phyloP scores from a whole-genome alignment of 805 yeast genomes.

The Hagleromyces aurorensis region DNA sequence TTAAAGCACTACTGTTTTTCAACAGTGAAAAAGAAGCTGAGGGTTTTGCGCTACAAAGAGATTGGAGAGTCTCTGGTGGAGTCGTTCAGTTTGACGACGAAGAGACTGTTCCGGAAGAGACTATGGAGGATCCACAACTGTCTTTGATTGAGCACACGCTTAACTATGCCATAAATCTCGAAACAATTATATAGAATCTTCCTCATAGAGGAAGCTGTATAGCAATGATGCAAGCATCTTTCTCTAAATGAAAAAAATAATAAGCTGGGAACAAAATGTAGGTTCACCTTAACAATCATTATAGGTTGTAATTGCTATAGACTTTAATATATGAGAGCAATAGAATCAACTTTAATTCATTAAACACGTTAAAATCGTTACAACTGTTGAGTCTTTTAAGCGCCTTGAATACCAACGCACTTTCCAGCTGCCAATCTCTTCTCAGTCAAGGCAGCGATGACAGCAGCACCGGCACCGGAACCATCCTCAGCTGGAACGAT shows the following conservation, averaged over 20 bases:
- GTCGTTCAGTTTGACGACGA: slow-evolving; percentile 40
- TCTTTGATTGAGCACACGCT: slow-evolving; percentile 69
- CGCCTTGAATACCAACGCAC: slow-evolving; percentile 48
- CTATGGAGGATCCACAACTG: slow-evolving; percentile 19
- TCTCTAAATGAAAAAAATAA: slow-evolving; percentile 1
- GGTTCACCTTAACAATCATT: not conserved
- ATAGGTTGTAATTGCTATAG: slow-evolving; percentile 1
- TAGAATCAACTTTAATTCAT: not conserved
- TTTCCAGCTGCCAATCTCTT: slow-evolving; percentile 64
- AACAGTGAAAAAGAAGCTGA: slow-evolving; percentile 47
- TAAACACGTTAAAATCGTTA: not conserved
- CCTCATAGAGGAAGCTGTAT: too few relatives aligned
- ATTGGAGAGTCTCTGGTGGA: slow-evolving; percentile 53
- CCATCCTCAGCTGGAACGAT: slow-evolving; percentile 96
- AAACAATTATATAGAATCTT: slow-evolving; percentile 67
- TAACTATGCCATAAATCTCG: slow-evolving; percentile 83
- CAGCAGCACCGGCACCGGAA: slow-evolving; percentile 97
- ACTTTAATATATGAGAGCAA: not conserved
- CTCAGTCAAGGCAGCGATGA: slow-evolving; percentile 91
- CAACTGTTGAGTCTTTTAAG: slow-evolving; percentile 3
- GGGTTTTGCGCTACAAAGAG: slow-evolving; percentile 43
- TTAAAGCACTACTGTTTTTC: slow-evolving; percentile 71
- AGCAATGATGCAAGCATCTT: too few relatives aligned
- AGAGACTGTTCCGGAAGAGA: slow-evolving; percentile 22
- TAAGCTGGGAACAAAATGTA: not conserved